A percentile compares a stretch with the other conserved stretches of the same genome.
Conservation (phyloP, 139 green algal genomes). For the Micractinium sp. region DNA sequence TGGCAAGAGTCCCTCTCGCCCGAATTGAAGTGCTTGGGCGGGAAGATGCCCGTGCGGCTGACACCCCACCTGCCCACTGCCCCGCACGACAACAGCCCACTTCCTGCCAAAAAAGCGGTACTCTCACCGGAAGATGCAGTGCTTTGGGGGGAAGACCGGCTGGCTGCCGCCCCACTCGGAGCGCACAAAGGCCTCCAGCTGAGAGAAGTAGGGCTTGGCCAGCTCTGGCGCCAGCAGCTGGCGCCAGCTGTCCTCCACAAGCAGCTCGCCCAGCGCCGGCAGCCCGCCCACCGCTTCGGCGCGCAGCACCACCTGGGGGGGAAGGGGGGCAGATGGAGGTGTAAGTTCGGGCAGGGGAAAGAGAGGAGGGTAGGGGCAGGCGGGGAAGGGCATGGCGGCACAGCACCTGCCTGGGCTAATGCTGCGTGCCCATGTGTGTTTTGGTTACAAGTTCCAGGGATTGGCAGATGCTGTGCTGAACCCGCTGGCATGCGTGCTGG, state of each 20-base stretch:
- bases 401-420: no score
- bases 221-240: constrained; percentile 59
- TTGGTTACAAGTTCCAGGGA: no score
- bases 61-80: no score
- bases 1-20: no score
- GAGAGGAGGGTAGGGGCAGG: not conserved
- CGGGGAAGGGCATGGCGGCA: not conserved
- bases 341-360: no score
- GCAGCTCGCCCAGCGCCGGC: constrained; percentile 56
- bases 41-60: constrained; percentile 76
- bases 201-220: constrained; percentile 55
- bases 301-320: constrained; percentile 19
- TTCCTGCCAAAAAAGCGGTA: no score
- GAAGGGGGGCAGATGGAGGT: no score
- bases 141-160: constrained; percentile 79
- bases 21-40: constrained; percentile 73
- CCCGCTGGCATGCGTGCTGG: no score
- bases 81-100: no score
- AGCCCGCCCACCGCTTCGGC: constrained; percentile 30
- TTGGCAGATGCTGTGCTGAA: no score
- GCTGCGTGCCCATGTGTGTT: no score
- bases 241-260: constrained; percentile 70
- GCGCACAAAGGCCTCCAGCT: constrained; percentile 66
- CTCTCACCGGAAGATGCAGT: constrained; percentile 81
- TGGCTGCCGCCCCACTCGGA: constrained; percentile 65